These are phyloP conservation scores for Alopecurus myosuroides DNA, from an alignment of 176 grass and related monocot genomes.

Conservation along the genomic window DNA sequence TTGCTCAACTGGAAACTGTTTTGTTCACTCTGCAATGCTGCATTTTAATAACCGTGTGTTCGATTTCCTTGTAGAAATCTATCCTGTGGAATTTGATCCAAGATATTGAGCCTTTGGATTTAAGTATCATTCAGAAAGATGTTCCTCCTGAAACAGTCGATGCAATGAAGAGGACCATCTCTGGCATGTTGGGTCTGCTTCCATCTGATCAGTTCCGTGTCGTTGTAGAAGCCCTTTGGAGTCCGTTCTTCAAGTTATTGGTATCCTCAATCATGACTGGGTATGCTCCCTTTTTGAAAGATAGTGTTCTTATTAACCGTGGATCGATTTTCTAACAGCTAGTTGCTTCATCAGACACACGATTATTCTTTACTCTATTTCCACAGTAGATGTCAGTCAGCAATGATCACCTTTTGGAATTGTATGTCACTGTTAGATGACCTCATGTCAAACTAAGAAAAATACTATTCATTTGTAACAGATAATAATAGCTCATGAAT, in stretches of 20 bases:
- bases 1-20: not conserved
- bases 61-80: slow-evolving; percentile 63
- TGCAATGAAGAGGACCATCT: slow-evolving; percentile 93
- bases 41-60: slow-evolving; percentile 9
- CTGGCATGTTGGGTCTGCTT: slow-evolving; percentile 84
- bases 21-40: not conserved
- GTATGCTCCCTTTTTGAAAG: slow-evolving; percentile 45
- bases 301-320: not conserved
- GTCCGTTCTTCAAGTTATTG: slow-evolving; percentile 83
- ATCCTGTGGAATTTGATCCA: slow-evolving; percentile 81
- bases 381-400: slow-evolving; percentile 8
- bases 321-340: not conserved
- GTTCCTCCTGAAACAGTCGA: slow-evolving; percentile 84
- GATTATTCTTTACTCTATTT: not conserved
- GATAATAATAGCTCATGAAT: not conserved
- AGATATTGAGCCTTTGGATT: slow-evolving; percentile 81
- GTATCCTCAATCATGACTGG: slow-evolving; percentile 98
- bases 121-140: slow-evolving; percentile 72
- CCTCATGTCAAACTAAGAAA: not conserved
- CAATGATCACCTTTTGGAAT: not conserved
- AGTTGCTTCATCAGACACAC: not conserved
- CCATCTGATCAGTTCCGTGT: slow-evolving; percentile 96
- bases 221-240: slow-evolving; percentile 82
- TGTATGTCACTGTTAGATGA: slow-evolving; percentile 2
- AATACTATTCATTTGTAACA: not conserved